phyloP scores from a whole-genome alignment of 352 stramenopile species.

The Phytophthora ramorum region DNA sequence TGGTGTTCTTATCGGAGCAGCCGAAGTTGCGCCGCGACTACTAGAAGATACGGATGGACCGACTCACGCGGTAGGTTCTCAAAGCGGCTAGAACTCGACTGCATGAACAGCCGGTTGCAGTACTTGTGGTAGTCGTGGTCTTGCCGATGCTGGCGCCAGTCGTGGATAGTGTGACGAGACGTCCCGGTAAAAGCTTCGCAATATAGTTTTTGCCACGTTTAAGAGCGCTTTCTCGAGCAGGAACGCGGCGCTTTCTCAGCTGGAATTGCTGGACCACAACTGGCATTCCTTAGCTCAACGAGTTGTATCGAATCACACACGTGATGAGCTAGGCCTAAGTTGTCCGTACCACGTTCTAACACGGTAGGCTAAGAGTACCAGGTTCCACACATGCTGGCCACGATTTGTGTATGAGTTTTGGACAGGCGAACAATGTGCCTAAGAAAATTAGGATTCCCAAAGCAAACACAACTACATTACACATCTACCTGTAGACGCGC shows the following conservation, averaged over 20 bases:
- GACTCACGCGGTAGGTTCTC: background rate
- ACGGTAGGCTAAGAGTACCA: background rate
- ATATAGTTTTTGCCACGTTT: background rate
- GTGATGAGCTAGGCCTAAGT: background rate
- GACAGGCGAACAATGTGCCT: background rate
- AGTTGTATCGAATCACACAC: background rate
- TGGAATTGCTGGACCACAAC: background rate
- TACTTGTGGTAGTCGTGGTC: background rate
- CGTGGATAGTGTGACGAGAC: background rate
- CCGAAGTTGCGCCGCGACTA: background rate
- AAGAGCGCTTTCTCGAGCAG: background rate
- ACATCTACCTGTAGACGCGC: background rate
- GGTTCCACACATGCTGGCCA: background rate
- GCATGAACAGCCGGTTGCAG: background rate
- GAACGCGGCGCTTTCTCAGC: background rate
- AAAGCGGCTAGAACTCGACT: background rate
- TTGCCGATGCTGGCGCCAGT: background rate
- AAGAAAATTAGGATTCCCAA: background rate
- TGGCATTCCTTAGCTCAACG: no score
- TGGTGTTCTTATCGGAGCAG: conserved; percentile 1
- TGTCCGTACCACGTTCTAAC: background rate
- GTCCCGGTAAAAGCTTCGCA: background rate
- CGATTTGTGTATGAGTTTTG: background rate
- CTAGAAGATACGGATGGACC: background rate
- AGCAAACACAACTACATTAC: background rate